Conservation (phyloP, 225 moss, liverwort and hornwort genomes). For the Pleurozium schreberi region DNA sequence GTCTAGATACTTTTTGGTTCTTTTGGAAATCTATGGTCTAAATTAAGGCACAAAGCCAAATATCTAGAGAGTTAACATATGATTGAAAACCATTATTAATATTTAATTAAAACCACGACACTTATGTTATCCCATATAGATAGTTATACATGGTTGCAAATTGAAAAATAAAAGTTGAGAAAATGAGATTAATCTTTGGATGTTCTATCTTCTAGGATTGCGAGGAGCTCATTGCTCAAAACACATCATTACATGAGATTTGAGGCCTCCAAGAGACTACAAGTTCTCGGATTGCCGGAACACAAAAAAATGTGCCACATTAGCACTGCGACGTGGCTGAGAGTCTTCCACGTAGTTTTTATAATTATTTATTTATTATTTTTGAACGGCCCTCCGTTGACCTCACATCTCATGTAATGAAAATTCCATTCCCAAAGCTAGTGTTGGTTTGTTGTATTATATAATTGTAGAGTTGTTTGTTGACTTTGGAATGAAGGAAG, state of each 20-base stretch:
- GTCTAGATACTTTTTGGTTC: background rate
- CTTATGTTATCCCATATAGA: background rate
- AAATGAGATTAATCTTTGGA: too few species aligned
- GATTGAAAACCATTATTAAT: background rate
- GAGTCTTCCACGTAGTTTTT: too few species aligned
- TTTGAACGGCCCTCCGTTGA: too few species aligned
- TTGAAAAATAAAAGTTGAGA: background rate
- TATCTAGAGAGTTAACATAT: background rate
- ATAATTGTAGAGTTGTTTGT: background rate
- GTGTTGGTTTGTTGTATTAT: background rate
- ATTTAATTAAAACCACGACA: background rate
- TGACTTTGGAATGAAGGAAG: accelerated
- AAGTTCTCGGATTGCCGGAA: too few species aligned
- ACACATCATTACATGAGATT: too few species aligned
- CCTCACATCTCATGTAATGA: too few species aligned
- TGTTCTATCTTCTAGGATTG: background rate
- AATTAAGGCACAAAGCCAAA: too few species aligned
- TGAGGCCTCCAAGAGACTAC: too few species aligned
- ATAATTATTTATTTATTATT: too few species aligned
- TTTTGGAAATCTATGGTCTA: background rate
- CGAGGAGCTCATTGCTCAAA: background rate
- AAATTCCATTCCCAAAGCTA: background rate
- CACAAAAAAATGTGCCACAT: too few species aligned
- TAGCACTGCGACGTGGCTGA: too few species aligned
- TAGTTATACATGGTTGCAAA: background rate